Evolutionary conservation across 495 filamentous ascomycete genomes (phyloP), one percentile per base, ranked within the genome.

Genomic region (Penicillium paradoxum): DNA sequence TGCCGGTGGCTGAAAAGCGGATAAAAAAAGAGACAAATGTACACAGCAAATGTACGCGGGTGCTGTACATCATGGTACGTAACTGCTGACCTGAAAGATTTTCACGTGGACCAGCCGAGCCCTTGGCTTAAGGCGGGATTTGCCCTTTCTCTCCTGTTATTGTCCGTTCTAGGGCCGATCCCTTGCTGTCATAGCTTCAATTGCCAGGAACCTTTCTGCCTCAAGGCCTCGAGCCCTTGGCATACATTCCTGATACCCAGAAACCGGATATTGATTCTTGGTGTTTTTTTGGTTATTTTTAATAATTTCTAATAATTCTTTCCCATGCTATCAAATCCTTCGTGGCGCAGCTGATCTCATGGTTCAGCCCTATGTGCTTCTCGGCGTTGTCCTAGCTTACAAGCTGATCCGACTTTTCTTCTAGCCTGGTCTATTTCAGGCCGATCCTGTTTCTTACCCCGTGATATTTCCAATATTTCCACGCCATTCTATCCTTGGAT

Each of bases 301-400:
- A n/a, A n/a, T n/a, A n/a, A n/a, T n/a, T n/a, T n/a, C n/a, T n/a
- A n/a, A n/a, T n/a, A n/a, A n/a, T n/a, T n/a, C 24, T 32, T 32
- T 32, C 9, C 29, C 29, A 27, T 3, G 45, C 45, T 24, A 13
- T 21, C 13, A 15, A 37, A 37, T 48, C 25, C 21, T 37, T 37
- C 1, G 21, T 48, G 45, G 21, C 45, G 29, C 43, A 34, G 30
- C 14, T n/a, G 17, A n/a, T 48, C 18, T 33, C 32, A 10, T 37
- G n/a, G 18, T 25, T 48, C 45, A 48, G 45, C 45, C 45, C 45
- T 48, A 48, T 48, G 29, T 33, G 18, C 44, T 27, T 27, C 24
- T 33, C 44, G 44, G 44, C 29, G 17, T 46, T 33, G 15, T 30
- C 17, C 27, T 33, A 33, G 17, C 24, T 27, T 3, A 27, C 24